Evolutionary conservation across 176 grass and related monocot genomes (phyloP), one percentile per base, ranked within the genome.

Genomic region (Tuctoria greenei): DNA sequence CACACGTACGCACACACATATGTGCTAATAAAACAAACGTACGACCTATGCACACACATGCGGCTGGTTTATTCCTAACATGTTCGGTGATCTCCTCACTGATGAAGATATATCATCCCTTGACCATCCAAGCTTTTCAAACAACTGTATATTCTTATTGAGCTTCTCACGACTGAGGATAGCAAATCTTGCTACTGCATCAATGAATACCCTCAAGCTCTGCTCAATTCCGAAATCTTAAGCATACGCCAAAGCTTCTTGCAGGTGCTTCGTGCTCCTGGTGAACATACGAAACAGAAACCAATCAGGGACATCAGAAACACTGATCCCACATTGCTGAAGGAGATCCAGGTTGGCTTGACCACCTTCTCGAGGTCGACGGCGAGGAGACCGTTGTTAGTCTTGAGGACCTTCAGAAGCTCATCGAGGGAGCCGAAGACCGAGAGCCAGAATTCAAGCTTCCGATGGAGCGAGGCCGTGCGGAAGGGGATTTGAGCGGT

Each of bases 381-480:
- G 37, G 1, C 26, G 41, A 87, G 71, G 24, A 87, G 39, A 0
- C 6, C 3, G 45, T 0, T 2, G 43, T 77, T 82, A 1, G 0
- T 5, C 49, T 39, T 77, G 17, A 82, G 5, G 21, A 16, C 35
- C 25, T 0, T 10, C 38, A 77, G 21, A 37, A 82, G 3, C 4
- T 21, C 43, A 1, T 77, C 42, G 15, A 25, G 20, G 64, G 79
- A 72, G 38, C 72, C 79, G 15, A 87, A 64, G 8, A 58, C 40
- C 7, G 10, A 12, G 68, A 73, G 7, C 60, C 67, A 85, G 61
- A 80, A 85, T 4, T 9, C 17, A 16, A 82, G 7, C 0, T 52
- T 73, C 12, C 21, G 28, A 23, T 10, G 2, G 39, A 16, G 18
- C 21, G 44, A 27, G 20, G 16, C 4, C 27, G 0, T 18, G 38